Conservation (phyloP, 306 rosid species). For the Clitoria ternatea region DNA sequence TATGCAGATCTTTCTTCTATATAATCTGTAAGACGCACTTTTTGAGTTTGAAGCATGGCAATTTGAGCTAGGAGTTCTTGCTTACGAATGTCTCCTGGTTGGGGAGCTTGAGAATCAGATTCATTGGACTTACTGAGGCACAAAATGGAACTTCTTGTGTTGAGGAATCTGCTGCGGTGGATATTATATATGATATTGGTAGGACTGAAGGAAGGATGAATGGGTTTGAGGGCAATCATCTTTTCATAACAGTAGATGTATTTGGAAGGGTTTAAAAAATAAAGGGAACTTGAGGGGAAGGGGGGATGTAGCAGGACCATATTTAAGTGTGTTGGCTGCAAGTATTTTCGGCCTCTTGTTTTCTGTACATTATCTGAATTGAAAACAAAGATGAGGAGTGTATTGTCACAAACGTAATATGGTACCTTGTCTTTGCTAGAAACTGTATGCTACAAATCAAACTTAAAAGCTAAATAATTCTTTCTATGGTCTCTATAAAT, state of each 20-base stretch:
- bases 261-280: not conserved
- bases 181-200: constrained; percentile 19
- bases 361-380: constrained; percentile 44
- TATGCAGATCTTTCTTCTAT: constrained; percentile 78
- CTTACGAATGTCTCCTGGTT: constrained; percentile 60
- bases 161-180: constrained; percentile 27
- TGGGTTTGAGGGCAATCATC: constrained; percentile 60
- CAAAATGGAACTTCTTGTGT: constrained; percentile 31
- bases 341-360: constrained; percentile 54
- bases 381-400: not conserved
- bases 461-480: too few relatives aligned
- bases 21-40: constrained; percentile 66
- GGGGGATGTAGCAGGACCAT: not conserved
- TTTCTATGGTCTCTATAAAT: too few relatives aligned
- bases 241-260: constrained; percentile 10
- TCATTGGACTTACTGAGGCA: constrained; percentile 62
- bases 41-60: constrained; percentile 73
- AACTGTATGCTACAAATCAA: too few relatives aligned
- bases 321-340: not conserved
- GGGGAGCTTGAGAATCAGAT: constrained; percentile 48
- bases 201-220: constrained; percentile 47
- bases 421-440: too few relatives aligned
- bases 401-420: too few relatives aligned
- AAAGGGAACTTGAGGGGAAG: not conserved
- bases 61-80: constrained; percentile 80